Evolutionary conservation across 805 yeast genomes (phyloP).

Genomic region (Phaffomyces thermotolerans): DNA sequence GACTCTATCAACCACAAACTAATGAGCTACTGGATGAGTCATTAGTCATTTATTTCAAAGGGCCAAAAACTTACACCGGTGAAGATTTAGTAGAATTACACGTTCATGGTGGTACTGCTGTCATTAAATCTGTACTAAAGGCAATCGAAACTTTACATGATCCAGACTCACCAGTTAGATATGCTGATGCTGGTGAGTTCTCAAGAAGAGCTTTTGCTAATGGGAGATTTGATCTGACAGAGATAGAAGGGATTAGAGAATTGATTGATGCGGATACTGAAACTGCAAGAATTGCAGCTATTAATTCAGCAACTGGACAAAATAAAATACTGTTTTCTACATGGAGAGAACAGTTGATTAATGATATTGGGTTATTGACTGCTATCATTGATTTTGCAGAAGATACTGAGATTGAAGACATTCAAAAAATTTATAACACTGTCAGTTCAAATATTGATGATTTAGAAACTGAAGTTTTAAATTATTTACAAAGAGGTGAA

Average conservation of each 20-base stretch:
- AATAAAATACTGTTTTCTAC: slow-evolving; percentile 43
- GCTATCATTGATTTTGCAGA: slow-evolving; percentile 95
- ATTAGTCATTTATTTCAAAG: slow-evolving; percentile 55
- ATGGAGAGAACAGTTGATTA: slow-evolving; percentile 66
- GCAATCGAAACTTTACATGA: slow-evolving; percentile 53
- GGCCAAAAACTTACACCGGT: slow-evolving; percentile 84
- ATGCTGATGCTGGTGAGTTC: slow-evolving; percentile 93
- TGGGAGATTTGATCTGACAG: slow-evolving; percentile 77
- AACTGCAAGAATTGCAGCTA: slow-evolving; percentile 68
- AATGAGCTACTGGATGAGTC: slow-evolving; percentile 65
- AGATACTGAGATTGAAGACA: slow-evolving; percentile 75
- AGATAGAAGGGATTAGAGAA: slow-evolving; percentile 84
- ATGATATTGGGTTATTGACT: slow-evolving; percentile 66
- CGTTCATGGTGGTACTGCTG: slow-evolving; percentile 89
- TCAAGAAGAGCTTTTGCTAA: slow-evolving; percentile 81
- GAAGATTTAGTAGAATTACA: slow-evolving; percentile 89
- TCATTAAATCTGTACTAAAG: slow-evolving; percentile 56
- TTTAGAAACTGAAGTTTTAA: slow-evolving; percentile 39
- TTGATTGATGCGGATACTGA: slow-evolving; percentile 94
- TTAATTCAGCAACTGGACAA: slow-evolving; percentile 65
- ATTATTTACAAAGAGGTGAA: slow-evolving; percentile 37
- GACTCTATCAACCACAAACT: slow-evolving; percentile 39
- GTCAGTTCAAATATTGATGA: slow-evolving; percentile 38
- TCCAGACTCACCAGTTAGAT: slow-evolving; percentile 45
- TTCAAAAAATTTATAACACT: slow-evolving; percentile 41